Base-by-base conservation (phyloP, 208 protist genomes). In the Vickermania spadyakhi region DNA sequence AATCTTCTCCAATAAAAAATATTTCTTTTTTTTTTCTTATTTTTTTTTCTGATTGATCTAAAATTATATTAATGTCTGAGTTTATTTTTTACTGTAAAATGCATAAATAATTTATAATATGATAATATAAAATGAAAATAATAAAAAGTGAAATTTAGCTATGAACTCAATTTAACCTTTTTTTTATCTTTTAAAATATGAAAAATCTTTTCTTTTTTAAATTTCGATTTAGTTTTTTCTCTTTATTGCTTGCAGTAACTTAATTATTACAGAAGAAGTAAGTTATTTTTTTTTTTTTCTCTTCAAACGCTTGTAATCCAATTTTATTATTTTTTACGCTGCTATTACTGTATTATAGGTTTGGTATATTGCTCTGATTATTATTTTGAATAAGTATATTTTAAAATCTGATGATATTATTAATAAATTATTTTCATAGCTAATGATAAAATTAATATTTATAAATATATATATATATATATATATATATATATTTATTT, bases 391-490 rank as follows among this genome's bases (percentile, higher is more conserved):
- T n/a, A n/a, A n/a, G n/a, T n/a, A n/a, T n/a, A n/a, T n/a, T n/a
- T n/a, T n/a, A n/a, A n/a, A n/a, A n/a, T n/a, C n/a, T n/a, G n/a
- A n/a, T n/a, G n/a, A n/a, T n/a, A n/a, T n/a, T n/a, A n/a, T n/a
- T n/a, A n/a, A n/a, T n/a, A n/a, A n/a, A n/a, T n/a, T n/a, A n/a
- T n/a, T n/a, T n/a, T n/a, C n/a, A n/a, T n/a, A n/a, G n/a, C n/a
- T n/a, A n/a, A n/a, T n/a, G n/a, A n/a, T n/a, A 45, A 45, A 45
- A 45, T 45, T 45, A n/a, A 7, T 45, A 45, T 45, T 45, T n/a
- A 45, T 7, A 45, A 45, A 45, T 45, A 18, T 45, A 45, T 45
- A 45, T 7, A 45, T 45, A 45, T n/a, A n/a, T 45, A 45, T 7
- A 7, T 7, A n/a, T 45, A 45, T 7, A 7, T 7, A n/a, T 45